phyloP scores from a whole-genome alignment of 257 asterid species.

The Solanum paucissectum region DNA sequence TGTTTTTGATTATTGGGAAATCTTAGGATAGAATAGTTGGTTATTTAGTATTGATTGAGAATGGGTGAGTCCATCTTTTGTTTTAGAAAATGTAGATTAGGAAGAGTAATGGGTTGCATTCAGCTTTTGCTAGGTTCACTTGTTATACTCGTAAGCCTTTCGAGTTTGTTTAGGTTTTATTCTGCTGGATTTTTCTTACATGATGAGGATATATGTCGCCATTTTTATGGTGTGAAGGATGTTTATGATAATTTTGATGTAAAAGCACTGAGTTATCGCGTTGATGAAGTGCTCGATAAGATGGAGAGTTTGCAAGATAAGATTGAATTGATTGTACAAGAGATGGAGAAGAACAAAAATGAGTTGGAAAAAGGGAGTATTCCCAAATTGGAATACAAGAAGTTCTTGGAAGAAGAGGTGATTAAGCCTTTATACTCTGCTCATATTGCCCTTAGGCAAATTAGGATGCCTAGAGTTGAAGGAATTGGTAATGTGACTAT shows the following conservation, averaged over 20 bases:
- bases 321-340: slow-evolving; percentile 53
- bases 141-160: slow-evolving; percentile 59
- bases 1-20: not conserved
- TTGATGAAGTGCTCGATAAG: slow-evolving; percentile 50
- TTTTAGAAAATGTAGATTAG: slow-evolving; percentile 36
- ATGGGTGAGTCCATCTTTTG: slow-evolving; percentile 32
- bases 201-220: slow-evolving; percentile 65
- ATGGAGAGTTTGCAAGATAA: slow-evolving; percentile 57
- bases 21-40: not conserved
- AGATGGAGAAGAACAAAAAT: slow-evolving; percentile 31
- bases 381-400: slow-evolving; percentile 47
- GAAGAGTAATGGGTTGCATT: slow-evolving; percentile 59
- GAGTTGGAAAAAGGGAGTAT: slow-evolving; percentile 20
- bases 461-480: slow-evolving; percentile 46
- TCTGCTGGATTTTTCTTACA: slow-evolving; percentile 56
- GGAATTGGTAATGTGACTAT: slow-evolving; percentile 20
- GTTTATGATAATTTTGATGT: slow-evolving; percentile 26
- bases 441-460: slow-evolving; percentile 76
- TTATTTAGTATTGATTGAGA: not conserved
- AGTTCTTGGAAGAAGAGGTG: slow-evolving; percentile 56
- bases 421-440: slow-evolving; percentile 72
- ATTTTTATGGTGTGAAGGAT: slow-evolving; percentile 29
- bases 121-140: slow-evolving; percentile 56
- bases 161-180: slow-evolving; percentile 53
- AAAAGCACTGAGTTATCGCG: slow-evolving; percentile 30